Conservation (phyloP, 345 rosid genomes). For the Rhizophora apiculata region DNA sequence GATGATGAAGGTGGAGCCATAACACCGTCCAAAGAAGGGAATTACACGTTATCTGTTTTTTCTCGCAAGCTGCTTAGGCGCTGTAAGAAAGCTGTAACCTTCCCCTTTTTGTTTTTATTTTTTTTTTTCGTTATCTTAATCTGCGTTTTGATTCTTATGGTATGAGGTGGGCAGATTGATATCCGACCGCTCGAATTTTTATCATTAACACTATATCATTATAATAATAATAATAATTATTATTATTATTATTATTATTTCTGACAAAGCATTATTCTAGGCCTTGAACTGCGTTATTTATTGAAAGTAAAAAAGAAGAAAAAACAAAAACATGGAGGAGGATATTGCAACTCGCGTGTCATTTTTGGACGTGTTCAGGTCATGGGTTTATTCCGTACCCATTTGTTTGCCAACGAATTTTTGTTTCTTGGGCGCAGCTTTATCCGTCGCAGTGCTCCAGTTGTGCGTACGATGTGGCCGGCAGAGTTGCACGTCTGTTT, state of each 20-base stretch:
- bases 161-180: no score
- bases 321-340: not conserved
- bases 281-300: no score
- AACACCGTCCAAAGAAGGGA: slow-evolving; percentile 12
- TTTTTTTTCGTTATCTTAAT: not conserved
- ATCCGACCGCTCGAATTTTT: no score
- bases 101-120: not conserved
- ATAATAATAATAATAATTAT: no score
- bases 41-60: slow-evolving; percentile 9
- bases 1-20: not conserved
- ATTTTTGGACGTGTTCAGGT: not conserved
- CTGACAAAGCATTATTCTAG: no score
- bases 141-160: no score
- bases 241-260: no score
- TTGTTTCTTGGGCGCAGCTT: not conserved
- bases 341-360: not conserved
- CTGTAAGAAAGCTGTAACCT: slow-evolving; percentile 8
- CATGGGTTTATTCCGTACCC: not conserved
- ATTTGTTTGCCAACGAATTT: slow-evolving; percentile 17
- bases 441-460: slow-evolving; percentile 4
- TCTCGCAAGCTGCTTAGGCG: slow-evolving; percentile 51
- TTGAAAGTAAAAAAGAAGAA: no score
- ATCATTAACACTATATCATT: no score
- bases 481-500: slow-evolving; percentile 44
- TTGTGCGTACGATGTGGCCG: slow-evolving; percentile 31